Evolutionary conservation across 2,329 filamentous ascomycete genomes (phyloP), one percentile per base, ranked within the genome.

Genomic region (Sporothrix pseudoabietina): DNA sequence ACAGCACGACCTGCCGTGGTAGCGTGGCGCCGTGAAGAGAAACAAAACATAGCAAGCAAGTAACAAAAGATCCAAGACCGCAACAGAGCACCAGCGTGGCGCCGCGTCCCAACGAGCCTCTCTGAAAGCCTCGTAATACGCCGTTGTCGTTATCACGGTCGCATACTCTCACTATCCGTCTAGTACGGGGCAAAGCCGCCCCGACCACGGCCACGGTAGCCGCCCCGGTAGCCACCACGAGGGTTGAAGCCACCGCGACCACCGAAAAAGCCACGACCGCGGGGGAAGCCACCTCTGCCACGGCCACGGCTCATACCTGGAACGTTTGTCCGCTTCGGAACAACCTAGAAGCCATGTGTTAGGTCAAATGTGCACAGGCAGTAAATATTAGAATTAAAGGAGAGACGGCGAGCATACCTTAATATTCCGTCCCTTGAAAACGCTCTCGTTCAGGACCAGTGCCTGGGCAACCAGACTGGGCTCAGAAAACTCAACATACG

Each of bases 401-500:
- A 39, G 9, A 44, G 9, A 4, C 30, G 9, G 4, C 22, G 2
- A 54, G 8, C 75, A 7, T 30, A 77, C 77, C 89, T 99, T 99
- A 81, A 99, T 89, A 82, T 96, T 97, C 79, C 96, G 90, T 76
- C 94, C 94, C 79, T 96, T 94, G 84, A 99, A 97, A 73, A 97
- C 87, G 82, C 94, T 98, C 84, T 99, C 96, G 82, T 99, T 98
- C 73, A 99, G 86, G 55, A 98, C 94, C 75, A 99, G 88, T 35
- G 96, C 96, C 82, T 97, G 93, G 66, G 93, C 94, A 76, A 99
- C 95, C 75, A 98, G 87, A 82, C 90, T 94, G 68, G 96, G 94
- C 84, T 98, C 96, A 75, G 93, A 92, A 81, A 99, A 99, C 84
- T 99, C 96, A 79, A 99, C 96, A 84, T 99, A 99, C 80, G 96